phyloP scores from a whole-genome alignment of 192 early-diverging fungal genomes.

The Mortierella antarctica region DNA sequence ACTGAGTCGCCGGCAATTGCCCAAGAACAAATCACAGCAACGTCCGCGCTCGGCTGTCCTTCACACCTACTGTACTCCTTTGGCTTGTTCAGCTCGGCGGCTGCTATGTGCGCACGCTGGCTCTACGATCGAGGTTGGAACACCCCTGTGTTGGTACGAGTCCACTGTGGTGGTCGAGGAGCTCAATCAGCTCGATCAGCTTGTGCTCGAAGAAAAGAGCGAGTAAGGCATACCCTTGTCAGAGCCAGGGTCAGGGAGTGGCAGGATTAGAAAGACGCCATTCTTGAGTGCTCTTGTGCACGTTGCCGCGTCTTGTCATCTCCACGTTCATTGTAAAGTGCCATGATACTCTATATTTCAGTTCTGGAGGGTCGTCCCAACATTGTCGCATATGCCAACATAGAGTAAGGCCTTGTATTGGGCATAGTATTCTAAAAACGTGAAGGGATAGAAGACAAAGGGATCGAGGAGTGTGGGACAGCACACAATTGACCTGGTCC shows the following conservation, averaged over 20 bases:
- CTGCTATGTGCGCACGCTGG: too few species aligned
- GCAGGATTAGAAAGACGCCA: slow-evolving; percentile 14
- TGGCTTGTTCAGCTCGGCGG: background rate
- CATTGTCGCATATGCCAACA: slow-evolving; percentile 16
- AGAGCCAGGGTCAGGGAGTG: background rate
- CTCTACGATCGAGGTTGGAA: too few species aligned
- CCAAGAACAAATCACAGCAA: slow-evolving; percentile 21
- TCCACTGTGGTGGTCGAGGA: background rate
- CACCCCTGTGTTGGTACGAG: too few species aligned
- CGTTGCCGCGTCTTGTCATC: background rate
- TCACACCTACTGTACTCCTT: background rate
- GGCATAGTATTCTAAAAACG: background rate
- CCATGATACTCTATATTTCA: background rate
- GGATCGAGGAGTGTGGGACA: background rate
- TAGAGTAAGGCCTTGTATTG: background rate
- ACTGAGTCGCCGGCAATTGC: too few species aligned
- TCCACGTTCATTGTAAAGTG: slow-evolving; percentile 26
- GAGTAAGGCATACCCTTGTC: background rate
- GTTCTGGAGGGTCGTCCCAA: background rate
- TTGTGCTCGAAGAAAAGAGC: too few species aligned
- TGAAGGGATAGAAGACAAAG: background rate
- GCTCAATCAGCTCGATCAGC: slow-evolving; percentile 1
- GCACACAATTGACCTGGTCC: slow-evolving; percentile 18
- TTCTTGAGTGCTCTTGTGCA: slow-evolving; percentile 22
- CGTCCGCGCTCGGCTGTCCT: slow-evolving; percentile 8